Percentiles rank a stretch among this genome's conserved stretches.
Conservation (phyloP, 495 filamentous ascomycete species). For the Tuber aestivum region DNA sequence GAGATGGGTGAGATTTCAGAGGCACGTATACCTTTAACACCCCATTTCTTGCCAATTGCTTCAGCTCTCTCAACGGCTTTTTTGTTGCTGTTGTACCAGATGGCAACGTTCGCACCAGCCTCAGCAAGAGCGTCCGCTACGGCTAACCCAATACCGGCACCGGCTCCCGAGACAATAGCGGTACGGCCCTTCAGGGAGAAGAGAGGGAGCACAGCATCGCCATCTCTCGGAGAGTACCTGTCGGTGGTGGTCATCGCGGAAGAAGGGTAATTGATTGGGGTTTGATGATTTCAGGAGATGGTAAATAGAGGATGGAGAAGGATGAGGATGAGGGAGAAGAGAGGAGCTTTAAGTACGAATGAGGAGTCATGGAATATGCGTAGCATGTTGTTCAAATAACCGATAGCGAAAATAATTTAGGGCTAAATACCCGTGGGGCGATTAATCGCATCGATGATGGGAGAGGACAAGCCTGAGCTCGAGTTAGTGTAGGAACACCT, state of each 20-base stretch:
- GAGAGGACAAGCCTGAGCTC: not conserved
- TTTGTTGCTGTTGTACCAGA: slow-evolving; percentile 79
- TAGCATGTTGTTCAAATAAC: not conserved
- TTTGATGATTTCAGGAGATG: not conserved
- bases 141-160: slow-evolving; percentile 71
- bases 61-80: slow-evolving; percentile 63
- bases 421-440: not conserved
- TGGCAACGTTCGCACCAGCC: slow-evolving; percentile 77
- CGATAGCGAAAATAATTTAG: not conserved
- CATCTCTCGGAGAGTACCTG: slow-evolving; percentile 51
- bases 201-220: slow-evolving; percentile 60
- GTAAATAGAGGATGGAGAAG: not conserved
- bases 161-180: slow-evolving; percentile 76
- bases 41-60: slow-evolving; percentile 66
- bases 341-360: slow-evolving; percentile 3
- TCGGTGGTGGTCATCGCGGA: slow-evolving; percentile 33
- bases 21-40: slow-evolving; percentile 63
- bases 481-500: not conserved
- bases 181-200: slow-evolving; percentile 80
- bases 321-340: slow-evolving; percentile 9
- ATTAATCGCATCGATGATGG: not conserved
- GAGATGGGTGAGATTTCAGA: not conserved
- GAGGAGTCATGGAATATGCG: slow-evolving; percentile 3
- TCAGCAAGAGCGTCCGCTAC: slow-evolving; percentile 74
- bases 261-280: slow-evolving; percentile 2